phyloP scores from a whole-genome alignment of 2,329 filamentous ascomycete genomes.

The Apiospora saccharicola region DNA sequence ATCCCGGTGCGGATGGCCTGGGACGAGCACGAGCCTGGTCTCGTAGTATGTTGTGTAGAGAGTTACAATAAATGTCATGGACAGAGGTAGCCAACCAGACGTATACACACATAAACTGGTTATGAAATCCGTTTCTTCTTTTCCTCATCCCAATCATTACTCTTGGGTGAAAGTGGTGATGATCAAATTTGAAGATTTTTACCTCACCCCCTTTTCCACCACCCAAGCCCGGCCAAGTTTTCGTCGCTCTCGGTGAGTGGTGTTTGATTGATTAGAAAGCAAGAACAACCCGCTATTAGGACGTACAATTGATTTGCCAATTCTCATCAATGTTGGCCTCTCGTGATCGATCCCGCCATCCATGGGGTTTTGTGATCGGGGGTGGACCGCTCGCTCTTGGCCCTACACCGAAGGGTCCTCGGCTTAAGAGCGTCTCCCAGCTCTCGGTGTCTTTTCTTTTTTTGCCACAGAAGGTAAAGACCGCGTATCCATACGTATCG shows the following conservation, averaged over 20 bases:
- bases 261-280: background rate
- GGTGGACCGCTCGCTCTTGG: background rate
- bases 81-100: background rate
- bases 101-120: background rate
- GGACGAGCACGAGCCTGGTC: background rate
- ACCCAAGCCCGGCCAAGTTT: background rate
- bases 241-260: background rate
- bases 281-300: background rate
- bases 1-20: background rate
- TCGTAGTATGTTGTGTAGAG: background rate
- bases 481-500: background rate
- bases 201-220: background rate
- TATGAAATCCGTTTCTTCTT: background rate
- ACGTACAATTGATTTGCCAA: background rate
- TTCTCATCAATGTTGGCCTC: background rate
- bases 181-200: background rate
- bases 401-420: background rate
- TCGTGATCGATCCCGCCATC: background rate
- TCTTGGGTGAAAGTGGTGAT: background rate
- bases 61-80: background rate
- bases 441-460: background rate
- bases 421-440: background rate
- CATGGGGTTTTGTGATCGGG: background rate
- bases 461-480: background rate
- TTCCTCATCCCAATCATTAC: background rate